Evolutionary conservation across 208 protist species (phyloP).

Genomic region (Crithidia expoeki): DNA sequence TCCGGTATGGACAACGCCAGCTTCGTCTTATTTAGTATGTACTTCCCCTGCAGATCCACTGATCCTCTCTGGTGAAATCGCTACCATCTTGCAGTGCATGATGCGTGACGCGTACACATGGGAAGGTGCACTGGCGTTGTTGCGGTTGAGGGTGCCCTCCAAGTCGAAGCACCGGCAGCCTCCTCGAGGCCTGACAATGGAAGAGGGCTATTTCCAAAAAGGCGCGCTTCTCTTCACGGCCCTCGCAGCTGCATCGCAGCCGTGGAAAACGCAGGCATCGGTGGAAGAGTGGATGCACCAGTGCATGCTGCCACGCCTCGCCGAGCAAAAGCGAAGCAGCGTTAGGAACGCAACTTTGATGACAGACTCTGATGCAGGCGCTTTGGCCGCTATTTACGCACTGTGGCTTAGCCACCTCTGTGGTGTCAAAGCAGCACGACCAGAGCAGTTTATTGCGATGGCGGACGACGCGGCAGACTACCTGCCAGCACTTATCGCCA

Average conservation of each 20-base stretch:
- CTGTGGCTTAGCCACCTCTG: constrained; percentile 67
- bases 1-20: not conserved
- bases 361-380: not conserved
- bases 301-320: constrained; percentile 28
- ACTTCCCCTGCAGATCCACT: not conserved
- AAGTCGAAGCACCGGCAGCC: too few relatives aligned
- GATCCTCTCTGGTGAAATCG: constrained; percentile 1
- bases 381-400: constrained; percentile 26
- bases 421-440: constrained; percentile 43
- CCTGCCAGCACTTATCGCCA: not conserved
- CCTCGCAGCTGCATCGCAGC: constrained; percentile 35
- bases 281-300: constrained; percentile 43
- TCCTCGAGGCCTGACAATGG: not conserved
- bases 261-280: constrained; percentile 57
- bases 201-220: not conserved
- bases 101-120: constrained; percentile 32
- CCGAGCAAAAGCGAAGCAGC: not conserved
- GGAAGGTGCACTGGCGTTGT: constrained; percentile 22
- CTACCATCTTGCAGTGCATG: constrained; percentile 18
- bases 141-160: constrained; percentile 3
- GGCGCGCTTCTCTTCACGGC: constrained; percentile 49
- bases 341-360: not conserved
- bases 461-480: constrained; percentile 19
- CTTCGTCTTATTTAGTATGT: not conserved
- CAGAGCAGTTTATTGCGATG: constrained; percentile 54